phyloP scores from a whole-genome alignment of 179 eudicot genomes.

The Silene noctiflora region DNA sequence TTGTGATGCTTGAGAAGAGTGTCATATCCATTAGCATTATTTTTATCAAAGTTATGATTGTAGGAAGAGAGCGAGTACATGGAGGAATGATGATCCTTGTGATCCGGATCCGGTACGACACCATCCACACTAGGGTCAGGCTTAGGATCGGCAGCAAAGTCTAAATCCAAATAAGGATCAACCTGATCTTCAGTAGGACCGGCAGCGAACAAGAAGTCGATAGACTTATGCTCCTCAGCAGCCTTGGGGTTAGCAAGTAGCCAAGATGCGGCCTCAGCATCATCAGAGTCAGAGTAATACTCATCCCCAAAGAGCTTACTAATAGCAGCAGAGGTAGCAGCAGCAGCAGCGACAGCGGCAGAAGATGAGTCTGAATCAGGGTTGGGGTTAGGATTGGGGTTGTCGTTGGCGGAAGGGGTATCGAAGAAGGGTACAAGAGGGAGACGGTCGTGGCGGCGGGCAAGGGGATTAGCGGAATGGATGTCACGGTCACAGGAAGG shows the following conservation, averaged over 20 bases:
- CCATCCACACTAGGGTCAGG: conserved; percentile 53
- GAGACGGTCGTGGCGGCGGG: conserved; percentile 57
- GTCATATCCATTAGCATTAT: neutral
- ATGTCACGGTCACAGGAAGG: conserved; percentile 55
- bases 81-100: conserved; percentile 3
- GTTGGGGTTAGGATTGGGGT: neutral
- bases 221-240: conserved; percentile 32
- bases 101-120: conserved; percentile 56
- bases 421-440: conserved; percentile 47
- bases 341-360: neutral
- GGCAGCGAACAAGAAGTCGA: conserved; percentile 40
- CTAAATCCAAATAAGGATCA: conserved; percentile 50
- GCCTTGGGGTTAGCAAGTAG: conserved; percentile 17
- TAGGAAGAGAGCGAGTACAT: conserved; percentile 16
- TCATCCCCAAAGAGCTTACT: conserved; percentile 33
- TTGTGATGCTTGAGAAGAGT: conserved; percentile 20
- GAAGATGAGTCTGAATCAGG: neutral
- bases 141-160: conserved; percentile 37
- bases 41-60: conserved; percentile 9
- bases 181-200: conserved; percentile 5
- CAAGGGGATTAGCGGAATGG: conserved; percentile 58
- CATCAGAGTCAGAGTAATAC: conserved; percentile 34
- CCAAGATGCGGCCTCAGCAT: conserved; percentile 34
- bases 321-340: conserved; percentile 29
- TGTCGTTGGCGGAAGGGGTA: conserved; percentile 13